Base-by-base conservation (phyloP, 2,329 filamentous ascomycete genomes). In the Delphinella strobiligena region DNA sequence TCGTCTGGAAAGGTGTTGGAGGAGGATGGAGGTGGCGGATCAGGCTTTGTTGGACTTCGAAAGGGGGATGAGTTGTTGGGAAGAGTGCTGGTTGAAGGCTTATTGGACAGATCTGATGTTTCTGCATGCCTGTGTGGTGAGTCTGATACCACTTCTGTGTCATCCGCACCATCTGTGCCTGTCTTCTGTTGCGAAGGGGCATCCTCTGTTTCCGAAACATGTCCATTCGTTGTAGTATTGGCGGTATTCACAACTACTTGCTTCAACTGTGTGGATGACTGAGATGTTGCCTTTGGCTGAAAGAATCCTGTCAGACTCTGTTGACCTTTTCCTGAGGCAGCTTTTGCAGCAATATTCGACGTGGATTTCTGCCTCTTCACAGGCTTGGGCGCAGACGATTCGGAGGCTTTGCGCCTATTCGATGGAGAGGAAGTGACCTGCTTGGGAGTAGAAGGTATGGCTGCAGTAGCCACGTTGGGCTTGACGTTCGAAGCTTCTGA, bases 261-360 rank as follows among this genome's bases (percentile, higher is more conserved):
- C n/a, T n/a, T n/a, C n/a, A n/a, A n/a, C n/a, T n/a, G n/a, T n/a
- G n/a, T n/a, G n/a, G n/a, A n/a, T n/a, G n/a, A n/a, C n/a, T n/a
- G n/a, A n/a, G n/a, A n/a, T n/a, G n/a, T n/a, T n/a, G n/a, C 22
- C 49, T 76, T 79, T 1, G 78, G 70, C 47, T 78, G 80, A 63
- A 93, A 91, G 63, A 93, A 93, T 2, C 83, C 82, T 54, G 74
- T 81, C 10, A 93, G 63, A 24, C 75, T 86, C 48, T 70, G 64
- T 50, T 77, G 75, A 2, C 69, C 71, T 7, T 47, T 47, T 35
- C 49, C 43, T 5, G 54, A 42, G 19, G 54, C 49, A 3, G 60
- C 45, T 22, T 40, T 11, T 49, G 47, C 24, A 19, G 55, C 37
- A 5, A 49, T 31, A 11, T 45, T 43, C 11, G 46, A 22, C 11